Conservation (phyloP, 192 early-diverging fungal genomes). For the Gaertneriomyces sp. region DNA sequence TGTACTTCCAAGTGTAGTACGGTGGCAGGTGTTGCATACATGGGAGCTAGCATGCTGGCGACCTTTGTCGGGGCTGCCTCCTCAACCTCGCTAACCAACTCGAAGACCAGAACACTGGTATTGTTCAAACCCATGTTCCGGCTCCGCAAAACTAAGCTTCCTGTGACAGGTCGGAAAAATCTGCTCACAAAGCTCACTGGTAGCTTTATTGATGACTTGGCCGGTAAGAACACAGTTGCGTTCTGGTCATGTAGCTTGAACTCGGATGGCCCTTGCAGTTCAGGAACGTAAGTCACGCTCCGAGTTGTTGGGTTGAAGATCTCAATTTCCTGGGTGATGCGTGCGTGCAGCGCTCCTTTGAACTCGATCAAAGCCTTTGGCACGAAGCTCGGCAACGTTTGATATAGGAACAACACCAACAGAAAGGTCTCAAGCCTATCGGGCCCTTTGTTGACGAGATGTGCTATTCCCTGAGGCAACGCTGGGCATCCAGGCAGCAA, state of each 20-base stretch:
- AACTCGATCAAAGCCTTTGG: slow-evolving; percentile 40
- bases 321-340: slow-evolving; percentile 38
- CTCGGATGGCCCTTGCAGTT: slow-evolving; percentile 30
- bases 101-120: slow-evolving; percentile 40
- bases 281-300: slow-evolving; percentile 33
- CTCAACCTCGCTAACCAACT: slow-evolving; percentile 34
- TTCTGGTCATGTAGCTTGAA: slow-evolving; percentile 10
- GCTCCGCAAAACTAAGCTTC: slow-evolving; percentile 32
- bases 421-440: slow-evolving; percentile 33
- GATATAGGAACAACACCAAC: slow-evolving; percentile 43
- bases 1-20: slow-evolving; percentile 30
- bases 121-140: slow-evolving; percentile 44
- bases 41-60: slow-evolving; percentile 30
- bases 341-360: slow-evolving; percentile 40
- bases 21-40: slow-evolving; percentile 44
- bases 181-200: slow-evolving; percentile 38
- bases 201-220: slow-evolving; percentile 22
- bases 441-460: slow-evolving; percentile 16
- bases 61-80: slow-evolving; percentile 22
- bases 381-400: slow-evolving; percentile 48
- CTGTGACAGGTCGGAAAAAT: slow-evolving; percentile 32
- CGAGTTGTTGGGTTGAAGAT: slow-evolving; percentile 35
- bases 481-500: slow-evolving; percentile 26
- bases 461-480: slow-evolving; percentile 1
- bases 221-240: slow-evolving; percentile 4